Conservation (phyloP, 2,329 filamentous ascomycete genomes). For the Alternaria sp. region DNA sequence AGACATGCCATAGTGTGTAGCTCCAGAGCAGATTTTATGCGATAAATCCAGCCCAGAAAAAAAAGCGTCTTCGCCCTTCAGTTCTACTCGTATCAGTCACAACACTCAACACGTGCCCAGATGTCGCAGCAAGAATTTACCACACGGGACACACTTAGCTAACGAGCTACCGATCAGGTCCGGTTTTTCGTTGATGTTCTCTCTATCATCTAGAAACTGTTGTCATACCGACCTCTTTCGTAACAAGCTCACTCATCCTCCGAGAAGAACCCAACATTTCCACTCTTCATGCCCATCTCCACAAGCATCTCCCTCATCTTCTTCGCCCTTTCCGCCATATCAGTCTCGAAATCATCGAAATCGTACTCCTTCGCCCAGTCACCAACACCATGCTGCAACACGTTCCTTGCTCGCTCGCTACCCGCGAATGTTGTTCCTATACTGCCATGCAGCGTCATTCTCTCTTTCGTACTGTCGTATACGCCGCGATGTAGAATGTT, state of each 20-base stretch:
- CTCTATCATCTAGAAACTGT: background rate
- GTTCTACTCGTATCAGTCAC: too few relatives aligned
- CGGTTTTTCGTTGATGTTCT: too few relatives aligned
- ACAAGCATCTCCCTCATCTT: slow-evolving; percentile 71
- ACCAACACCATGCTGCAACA: slow-evolving; percentile 77
- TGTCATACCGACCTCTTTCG: background rate
- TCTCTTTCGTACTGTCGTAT: slow-evolving; percentile 66
- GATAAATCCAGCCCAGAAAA: too few relatives aligned
- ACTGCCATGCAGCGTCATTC: slow-evolving; percentile 76
- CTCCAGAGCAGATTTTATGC: too few relatives aligned
- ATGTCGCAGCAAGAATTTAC: background rate
- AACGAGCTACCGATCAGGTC: too few relatives aligned
- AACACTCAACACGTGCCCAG: background rate
- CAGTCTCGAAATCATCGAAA: slow-evolving; percentile 67
- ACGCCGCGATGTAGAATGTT: slow-evolving; percentile 82
- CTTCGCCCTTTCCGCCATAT: slow-evolving; percentile 66
- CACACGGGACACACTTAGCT: too few relatives aligned
- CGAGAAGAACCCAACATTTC: slow-evolving; percentile 66
- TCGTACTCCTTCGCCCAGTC: slow-evolving; percentile 69
- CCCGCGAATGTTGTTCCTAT: slow-evolving; percentile 69
- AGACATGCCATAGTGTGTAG: too few relatives aligned
- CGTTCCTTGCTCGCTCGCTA: slow-evolving; percentile 70
- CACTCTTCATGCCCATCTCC: slow-evolving; percentile 67
- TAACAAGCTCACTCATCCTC: slow-evolving; percentile 44
- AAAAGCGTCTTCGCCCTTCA: too few relatives aligned